Base-by-base conservation (phyloP, 2,329 filamentous ascomycete species). In the Sphaerulina musiva region DNA sequence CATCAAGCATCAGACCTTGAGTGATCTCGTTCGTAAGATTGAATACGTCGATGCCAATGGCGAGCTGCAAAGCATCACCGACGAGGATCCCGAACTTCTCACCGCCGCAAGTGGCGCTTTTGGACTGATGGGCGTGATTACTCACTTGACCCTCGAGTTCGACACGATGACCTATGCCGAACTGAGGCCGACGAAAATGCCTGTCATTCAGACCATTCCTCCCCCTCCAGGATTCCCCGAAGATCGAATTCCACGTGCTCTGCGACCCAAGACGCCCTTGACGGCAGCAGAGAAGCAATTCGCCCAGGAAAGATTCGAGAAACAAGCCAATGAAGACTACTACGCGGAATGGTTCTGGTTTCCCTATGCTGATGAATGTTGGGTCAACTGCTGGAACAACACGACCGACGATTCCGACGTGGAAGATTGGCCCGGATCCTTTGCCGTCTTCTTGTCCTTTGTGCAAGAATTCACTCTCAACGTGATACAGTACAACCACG, bases 271-370 rank as follows among this genome's bases (percentile, higher is more conserved):
- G 4, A 62, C 57, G 46, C 42, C 63, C 39, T 42, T 65, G 17
- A 60, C 64, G 1, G 60, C 64, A 3, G 63, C 66, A 17, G 61
- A 72, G 49, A 65, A 71, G n/a, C 63, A 63, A 8, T 56, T 58
- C 1, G 72, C 74, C 1, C 65, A 70, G 4, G 57, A 41, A 4
- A 64, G 69, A 0, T 78, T 77, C 54, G 68, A 74, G 54, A 56
- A 63, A 1, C 64, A 69, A 2, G 73, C 73, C 11, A 61, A 62
- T 0, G 69, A 73, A 31, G 68, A 72, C 46, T 77, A 75, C 56
- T 78, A 78, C 51, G 64, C 68, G 20, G 75, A 78, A 58, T 78
- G 74, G 73, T 78, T 78, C 59, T 78, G 75, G 76, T 78, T 78
- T 55, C 71, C 76, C 0, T 76, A 75, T 51, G 71, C 72, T 17